Percentiles rank a stretch among this genome's conserved stretches.
These are phyloP conservation scores for Pyrenophora graminea DNA, from an alignment of 2,329 filamentous ascomycete genomes.

Conservation along the genomic window DNA sequence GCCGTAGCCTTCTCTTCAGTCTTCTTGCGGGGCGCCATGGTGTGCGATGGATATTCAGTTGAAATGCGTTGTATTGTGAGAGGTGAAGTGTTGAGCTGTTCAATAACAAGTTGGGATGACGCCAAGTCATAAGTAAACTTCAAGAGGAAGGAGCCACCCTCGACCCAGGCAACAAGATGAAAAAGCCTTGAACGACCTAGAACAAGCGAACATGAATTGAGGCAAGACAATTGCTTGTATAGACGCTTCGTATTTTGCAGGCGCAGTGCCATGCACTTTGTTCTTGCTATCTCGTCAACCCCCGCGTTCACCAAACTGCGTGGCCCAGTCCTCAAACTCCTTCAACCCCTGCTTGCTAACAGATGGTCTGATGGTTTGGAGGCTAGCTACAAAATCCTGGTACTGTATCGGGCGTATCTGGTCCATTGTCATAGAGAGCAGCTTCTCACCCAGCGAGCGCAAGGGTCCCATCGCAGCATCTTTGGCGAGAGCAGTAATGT, in stretches of 20 bases:
- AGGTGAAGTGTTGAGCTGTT: not conserved
- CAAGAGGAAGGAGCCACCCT: conserved; percentile 17
- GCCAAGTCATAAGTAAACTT: conserved; percentile 7
- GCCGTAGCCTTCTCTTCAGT: conserved; percentile 41
- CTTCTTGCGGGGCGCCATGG: conserved; percentile 47
- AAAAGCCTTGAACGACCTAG: not conserved
- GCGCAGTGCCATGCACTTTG: not conserved
- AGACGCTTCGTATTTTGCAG: not conserved
- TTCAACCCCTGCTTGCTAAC: conserved; percentile 84
- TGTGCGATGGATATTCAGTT: not conserved
- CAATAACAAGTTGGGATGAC: not conserved
- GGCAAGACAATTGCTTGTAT: not conserved
- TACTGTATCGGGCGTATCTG: conserved; percentile 87
- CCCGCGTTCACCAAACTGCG: conserved; percentile 87
- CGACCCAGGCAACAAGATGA: conserved; percentile 11
- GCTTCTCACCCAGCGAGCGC: conserved; percentile 82
- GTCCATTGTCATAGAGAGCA: conserved; percentile 91
- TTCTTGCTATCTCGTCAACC: conserved; percentile 56
- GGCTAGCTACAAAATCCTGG: conserved; percentile 80
- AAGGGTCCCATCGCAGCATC: conserved; percentile 97
- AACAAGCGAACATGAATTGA: not conserved
- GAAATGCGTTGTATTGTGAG: not conserved
- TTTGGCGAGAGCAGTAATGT: conserved; percentile 95
- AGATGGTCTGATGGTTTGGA: conserved; percentile 84
- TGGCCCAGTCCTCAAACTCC: conserved; percentile 93